Evolutionary conservation across 2,329 filamentous ascomycete genomes (phyloP).

Genomic region (Emmonsiellopsis sp.): DNA sequence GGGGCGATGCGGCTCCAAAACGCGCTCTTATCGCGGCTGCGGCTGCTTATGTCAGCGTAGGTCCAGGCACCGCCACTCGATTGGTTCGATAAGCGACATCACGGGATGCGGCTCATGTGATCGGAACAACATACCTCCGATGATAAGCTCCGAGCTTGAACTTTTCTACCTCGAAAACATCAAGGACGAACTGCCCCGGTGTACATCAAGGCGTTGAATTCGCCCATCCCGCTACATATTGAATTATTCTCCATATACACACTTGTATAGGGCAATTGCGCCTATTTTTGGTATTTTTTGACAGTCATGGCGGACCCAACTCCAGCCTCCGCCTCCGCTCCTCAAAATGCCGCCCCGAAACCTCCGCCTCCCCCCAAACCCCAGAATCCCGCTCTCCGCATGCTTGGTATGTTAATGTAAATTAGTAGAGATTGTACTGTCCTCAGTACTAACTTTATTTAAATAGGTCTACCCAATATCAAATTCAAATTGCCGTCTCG

Average conservation of each 20-base stretch:
- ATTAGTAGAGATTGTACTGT: not conserved
- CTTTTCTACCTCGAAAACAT: not conserved
- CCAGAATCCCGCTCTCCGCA: slow-evolving; percentile 14
- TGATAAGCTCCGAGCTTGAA: not conserved
- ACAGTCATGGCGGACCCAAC: slow-evolving; percentile 2
- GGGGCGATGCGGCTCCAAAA: not conserved
- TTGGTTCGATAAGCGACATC: not conserved
- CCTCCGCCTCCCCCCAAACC: slow-evolving; percentile 10
- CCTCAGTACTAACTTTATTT: not conserved
- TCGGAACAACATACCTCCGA: not conserved
- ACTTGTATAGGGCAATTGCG: not conserved
- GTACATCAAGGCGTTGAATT: not conserved
- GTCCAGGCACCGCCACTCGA: not conserved
- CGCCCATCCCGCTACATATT: not conserved
- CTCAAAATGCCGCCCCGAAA: slow-evolving; percentile 10
- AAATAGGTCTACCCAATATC: slow-evolving; percentile 68
- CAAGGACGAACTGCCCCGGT: not conserved
- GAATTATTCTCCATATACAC: not conserved
- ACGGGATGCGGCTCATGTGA: not conserved
- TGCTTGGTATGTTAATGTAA: slow-evolving; percentile 9
- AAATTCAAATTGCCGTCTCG: slow-evolving; percentile 80
- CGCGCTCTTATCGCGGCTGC: not conserved
- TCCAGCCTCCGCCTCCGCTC: slow-evolving; percentile 4
- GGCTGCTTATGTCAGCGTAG: not conserved
- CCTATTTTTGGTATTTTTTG: not conserved